A percentile compares a stretch with the other conserved stretches of the same genome.
These are phyloP conservation scores for Quercus gilva DNA, from an alignment of 306 rosid species.

Conservation along the genomic window DNA sequence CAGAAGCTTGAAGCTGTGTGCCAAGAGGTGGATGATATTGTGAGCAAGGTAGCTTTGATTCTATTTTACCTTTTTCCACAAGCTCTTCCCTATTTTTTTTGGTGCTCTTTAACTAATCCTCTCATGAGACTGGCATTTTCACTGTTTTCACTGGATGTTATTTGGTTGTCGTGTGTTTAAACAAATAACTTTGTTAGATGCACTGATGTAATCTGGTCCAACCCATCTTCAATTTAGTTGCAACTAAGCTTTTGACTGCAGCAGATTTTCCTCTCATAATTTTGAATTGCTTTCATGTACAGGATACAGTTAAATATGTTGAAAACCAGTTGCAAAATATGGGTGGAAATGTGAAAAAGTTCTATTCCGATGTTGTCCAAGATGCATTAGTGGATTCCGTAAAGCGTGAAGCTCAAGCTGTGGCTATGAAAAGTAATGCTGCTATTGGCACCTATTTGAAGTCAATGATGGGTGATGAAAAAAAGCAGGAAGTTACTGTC, in stretches of 20 bases:
- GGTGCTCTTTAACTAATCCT: neutral
- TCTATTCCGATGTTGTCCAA: slow-evolving; percentile 64
- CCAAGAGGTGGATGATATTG: slow-evolving; percentile 74
- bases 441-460: slow-evolving; percentile 17
- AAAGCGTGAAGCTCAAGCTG: slow-evolving; percentile 34
- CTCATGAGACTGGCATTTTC: slow-evolving; percentile 6
- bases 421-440: slow-evolving; percentile 19
- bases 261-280: slow-evolving; percentile 5
- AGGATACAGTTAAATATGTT: slow-evolving; percentile 74
- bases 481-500: slow-evolving; percentile 26
- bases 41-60: slow-evolving; percentile 51
- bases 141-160: neutral
- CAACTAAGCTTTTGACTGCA: slow-evolving; percentile 4
- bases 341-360: slow-evolving; percentile 63
- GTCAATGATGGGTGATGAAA: slow-evolving; percentile 25
- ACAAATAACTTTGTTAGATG: neutral
- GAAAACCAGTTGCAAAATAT: slow-evolving; percentile 64
- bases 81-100: neutral
- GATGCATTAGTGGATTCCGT: slow-evolving; percentile 41
- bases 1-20: slow-evolving; percentile 82
- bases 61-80: neutral
- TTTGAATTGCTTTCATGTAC: slow-evolving; percentile 22
- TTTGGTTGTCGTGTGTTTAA: neutral
- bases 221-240: neutral
- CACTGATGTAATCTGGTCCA: neutral